These are phyloP conservation scores for Suhomyces kilbournensis DNA, from an alignment of 805 yeast genomes.

Conservation along the genomic window DNA sequence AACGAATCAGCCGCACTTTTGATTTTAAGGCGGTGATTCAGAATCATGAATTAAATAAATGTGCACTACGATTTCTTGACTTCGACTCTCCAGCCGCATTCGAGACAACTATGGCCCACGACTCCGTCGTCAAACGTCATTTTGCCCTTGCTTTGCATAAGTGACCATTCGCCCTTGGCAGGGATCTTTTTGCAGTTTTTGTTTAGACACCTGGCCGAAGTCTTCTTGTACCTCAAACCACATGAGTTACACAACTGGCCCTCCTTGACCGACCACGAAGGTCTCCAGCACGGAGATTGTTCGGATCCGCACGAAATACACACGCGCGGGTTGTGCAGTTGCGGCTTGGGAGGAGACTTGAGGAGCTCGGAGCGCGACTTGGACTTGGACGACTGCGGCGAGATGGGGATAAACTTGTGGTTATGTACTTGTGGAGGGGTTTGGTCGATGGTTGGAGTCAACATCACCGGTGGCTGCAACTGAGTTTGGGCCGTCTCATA, in stretches of 20 bases:
- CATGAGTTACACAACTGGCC: constrained; percentile 98
- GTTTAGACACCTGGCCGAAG: constrained; percentile 85
- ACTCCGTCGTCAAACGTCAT: constrained; percentile 36
- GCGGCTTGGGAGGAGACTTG: constrained; percentile 31
- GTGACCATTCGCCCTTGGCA: constrained; percentile 91
- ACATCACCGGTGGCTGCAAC: background rate
- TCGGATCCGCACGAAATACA: constrained; percentile 90
- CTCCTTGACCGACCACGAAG: constrained; percentile 85
- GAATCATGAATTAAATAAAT: background rate
- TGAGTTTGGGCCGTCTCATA: background rate
- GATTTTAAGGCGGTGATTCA: background rate
- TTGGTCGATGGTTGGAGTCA: background rate
- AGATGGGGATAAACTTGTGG: constrained; percentile 36
- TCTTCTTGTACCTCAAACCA: constrained; percentile 91
- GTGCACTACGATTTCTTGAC: constrained; percentile 20
- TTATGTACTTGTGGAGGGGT: constrained; percentile 4
- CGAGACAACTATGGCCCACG: constrained; percentile 40
- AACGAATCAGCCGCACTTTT: background rate
- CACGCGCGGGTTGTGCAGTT: constrained; percentile 41
- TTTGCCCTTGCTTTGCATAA: constrained; percentile 74
- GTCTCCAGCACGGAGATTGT: constrained; percentile 98
- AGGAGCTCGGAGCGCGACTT: constrained; percentile 29
- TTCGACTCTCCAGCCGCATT: constrained; percentile 43
- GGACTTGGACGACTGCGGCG: constrained; percentile 37
- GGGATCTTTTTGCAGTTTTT: constrained; percentile 80